Evolutionary conservation across 768 basidiomycete genomes (phyloP), one percentile per base, ranked within the genome.

Genomic region (Chalciporus pseudorubinellus): DNA sequence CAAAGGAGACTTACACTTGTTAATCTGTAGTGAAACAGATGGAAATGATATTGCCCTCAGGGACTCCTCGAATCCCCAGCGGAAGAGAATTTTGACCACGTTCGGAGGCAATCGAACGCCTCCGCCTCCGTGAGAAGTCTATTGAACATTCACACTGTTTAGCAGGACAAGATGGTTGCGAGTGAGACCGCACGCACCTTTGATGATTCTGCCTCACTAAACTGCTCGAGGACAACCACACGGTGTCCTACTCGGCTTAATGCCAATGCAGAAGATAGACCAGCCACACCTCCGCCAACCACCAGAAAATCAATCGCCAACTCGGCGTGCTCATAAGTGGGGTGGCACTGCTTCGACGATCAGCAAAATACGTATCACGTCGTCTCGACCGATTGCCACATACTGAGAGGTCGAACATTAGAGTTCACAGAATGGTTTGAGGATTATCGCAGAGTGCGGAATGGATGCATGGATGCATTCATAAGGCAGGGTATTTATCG

Each of bases 221-320:
- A 67, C 52, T 73, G 69, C 60, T 86, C 84, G 19, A 85, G 63
- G 3, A 87, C 74, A 2, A 75, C 68, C n/a, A 85, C 84, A 28
- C 71, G 67, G 66, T 87, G 85, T 6, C 85, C 84, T 6, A 77
- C 77, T 57, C 74, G 75, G 40, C 73, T 73, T 38, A 87, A 71
- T 14, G 78, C 71, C 57, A 76, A 78, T 4, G 84, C 84, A 31
- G 76, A 69, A 3, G 83, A 76, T 43, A 84, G 68, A 10, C 84
- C 85, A 34, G 77, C 73, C 13, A 85, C 72, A 14, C 78, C 77
- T 39, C 74, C 80, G 44, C 80, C 80, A 22, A 81, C 69, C 34
- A 81, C 68, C 18, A 78, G 52, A 51, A 80, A 74, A 44, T 79
- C 70, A 18, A 66, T 50, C 18, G 51, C 18, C 38, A 66, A n/a